A percentile compares a stretch with the other conserved stretches of the same genome.
These are phyloP conservation scores for Coemansia sp. DNA, from an alignment of 192 early-diverging fungal species.

Conservation along the genomic window DNA sequence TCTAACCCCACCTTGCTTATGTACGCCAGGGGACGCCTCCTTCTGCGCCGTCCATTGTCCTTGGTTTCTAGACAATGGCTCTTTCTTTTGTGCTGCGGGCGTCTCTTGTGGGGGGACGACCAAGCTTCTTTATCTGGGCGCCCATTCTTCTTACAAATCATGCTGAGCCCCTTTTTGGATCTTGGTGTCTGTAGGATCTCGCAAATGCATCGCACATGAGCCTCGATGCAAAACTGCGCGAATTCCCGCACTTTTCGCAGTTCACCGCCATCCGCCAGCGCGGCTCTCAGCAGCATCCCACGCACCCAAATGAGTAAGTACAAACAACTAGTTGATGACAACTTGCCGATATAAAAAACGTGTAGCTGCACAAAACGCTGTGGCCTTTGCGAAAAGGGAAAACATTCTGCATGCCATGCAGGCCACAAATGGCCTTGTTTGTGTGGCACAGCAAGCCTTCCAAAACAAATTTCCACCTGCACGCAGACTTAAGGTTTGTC, in stretches of 20 bases:
- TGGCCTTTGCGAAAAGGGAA: too few relatives aligned
- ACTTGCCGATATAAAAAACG: too few relatives aligned
- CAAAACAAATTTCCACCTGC: not conserved
- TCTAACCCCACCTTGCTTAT: not conserved
- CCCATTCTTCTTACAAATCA: not conserved
- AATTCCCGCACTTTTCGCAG: conserved; percentile 50
- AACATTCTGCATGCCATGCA: too few relatives aligned
- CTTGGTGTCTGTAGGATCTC: conserved; percentile 39
- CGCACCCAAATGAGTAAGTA: conserved; percentile 45
- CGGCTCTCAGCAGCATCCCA: conserved; percentile 17
- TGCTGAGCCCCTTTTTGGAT: not conserved
- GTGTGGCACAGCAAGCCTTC: not conserved
- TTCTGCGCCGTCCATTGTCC: not conserved
- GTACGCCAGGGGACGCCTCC: not conserved
- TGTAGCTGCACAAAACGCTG: too few relatives aligned
- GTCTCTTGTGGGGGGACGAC: too few relatives aligned
- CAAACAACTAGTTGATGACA: not conserved
- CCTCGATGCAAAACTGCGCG: conserved; percentile 52
- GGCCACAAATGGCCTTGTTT: not conserved
- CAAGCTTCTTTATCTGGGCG: not conserved
- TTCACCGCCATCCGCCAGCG: conserved; percentile 47
- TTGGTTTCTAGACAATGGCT: not conserved
- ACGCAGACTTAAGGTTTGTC: not conserved
- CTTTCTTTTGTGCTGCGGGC: not conserved
- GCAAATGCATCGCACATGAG: conserved; percentile 52